phyloP scores from a whole-genome alignment of 805 yeast genomes.

The Teunomyces kruisii region DNA sequence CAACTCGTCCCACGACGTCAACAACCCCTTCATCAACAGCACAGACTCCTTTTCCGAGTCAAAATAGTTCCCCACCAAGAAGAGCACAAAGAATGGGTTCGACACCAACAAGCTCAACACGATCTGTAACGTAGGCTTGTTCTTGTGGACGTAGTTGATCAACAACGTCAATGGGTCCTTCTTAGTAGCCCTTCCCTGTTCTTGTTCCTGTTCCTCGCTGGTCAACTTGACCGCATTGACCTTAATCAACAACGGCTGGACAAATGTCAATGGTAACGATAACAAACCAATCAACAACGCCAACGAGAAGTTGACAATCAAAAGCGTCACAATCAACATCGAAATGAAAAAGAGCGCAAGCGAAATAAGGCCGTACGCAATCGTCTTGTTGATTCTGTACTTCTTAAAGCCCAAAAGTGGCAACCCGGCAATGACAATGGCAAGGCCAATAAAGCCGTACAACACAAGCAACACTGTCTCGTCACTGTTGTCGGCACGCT shows the following conservation, averaged over 20 bases:
- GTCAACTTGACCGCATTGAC: not conserved
- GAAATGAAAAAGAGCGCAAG: conserved; percentile 59
- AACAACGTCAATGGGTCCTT: conserved; percentile 6
- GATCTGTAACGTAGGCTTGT: conserved; percentile 15
- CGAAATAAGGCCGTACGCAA: conserved; percentile 35
- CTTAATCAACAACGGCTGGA: conserved; percentile 36
- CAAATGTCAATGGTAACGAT: conserved; percentile 73
- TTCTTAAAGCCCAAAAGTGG: conserved; percentile 10
- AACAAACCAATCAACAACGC: conserved; percentile 68
- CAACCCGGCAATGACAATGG: conserved; percentile 13
- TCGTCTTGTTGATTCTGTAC: conserved; percentile 16
- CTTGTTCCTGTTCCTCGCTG: not conserved
- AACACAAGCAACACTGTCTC: conserved; percentile 18
- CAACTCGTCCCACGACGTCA: conserved; percentile 63
- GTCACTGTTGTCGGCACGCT: conserved; percentile 10
- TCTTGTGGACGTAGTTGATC: conserved; percentile 5
- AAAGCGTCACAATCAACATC: conserved; percentile 64
- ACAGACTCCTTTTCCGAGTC: conserved; percentile 33
- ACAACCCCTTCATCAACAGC: conserved; percentile 49
- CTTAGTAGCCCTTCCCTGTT: not conserved
- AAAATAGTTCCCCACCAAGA: conserved; percentile 25
- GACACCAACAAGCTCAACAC: conserved; percentile 42
- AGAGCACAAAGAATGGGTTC: conserved; percentile 49
- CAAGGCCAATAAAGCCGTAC: conserved; percentile 14
- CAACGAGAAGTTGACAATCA: conserved; percentile 82